Conservation (phyloP, 1,284 basidiomycete species). For the Cerrena zonata region DNA sequence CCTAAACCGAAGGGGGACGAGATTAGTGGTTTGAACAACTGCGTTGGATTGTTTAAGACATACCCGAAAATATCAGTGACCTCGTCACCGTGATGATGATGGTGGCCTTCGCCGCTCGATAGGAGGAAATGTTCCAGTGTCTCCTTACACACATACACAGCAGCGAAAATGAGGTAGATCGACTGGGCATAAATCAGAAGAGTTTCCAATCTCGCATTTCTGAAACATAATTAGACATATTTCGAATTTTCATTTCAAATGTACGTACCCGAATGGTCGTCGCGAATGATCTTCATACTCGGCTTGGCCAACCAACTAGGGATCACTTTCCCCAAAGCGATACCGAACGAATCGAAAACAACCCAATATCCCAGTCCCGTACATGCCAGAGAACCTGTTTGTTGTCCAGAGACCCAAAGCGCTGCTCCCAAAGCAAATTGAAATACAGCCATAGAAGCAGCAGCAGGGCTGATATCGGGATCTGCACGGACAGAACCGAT, state of each 20-base stretch:
- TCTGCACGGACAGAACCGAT: constrained; percentile 19
- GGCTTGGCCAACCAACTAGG: constrained; percentile 34
- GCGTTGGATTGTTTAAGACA: constrained; percentile 10
- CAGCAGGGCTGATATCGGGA: constrained; percentile 20
- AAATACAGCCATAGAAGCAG: constrained; percentile 24
- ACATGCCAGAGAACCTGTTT: constrained; percentile 78
- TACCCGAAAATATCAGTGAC: constrained; percentile 37
- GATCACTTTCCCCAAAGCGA: constrained; percentile 53
- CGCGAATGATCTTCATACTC: constrained; percentile 27
- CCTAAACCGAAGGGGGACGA: no score
- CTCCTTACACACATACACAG: constrained; percentile 91
- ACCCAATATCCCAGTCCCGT: constrained; percentile 94
- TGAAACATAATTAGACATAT: constrained; percentile 24
- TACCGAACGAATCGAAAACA: constrained; percentile 87
- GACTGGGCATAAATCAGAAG: constrained; percentile 82
- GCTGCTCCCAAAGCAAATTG: constrained; percentile 63
- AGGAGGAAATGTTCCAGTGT: constrained; percentile 79
- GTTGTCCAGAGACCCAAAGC: constrained; percentile 90
- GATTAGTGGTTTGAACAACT: constrained; percentile 1
- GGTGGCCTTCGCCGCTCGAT: constrained; percentile 57
- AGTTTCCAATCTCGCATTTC: constrained; percentile 70
- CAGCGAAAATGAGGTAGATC: constrained; percentile 85
- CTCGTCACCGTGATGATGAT: constrained; percentile 53
- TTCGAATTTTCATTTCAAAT: not conserved
- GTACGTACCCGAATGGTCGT: constrained; percentile 68